These are phyloP conservation scores for Emmonsia crescens DNA, from an alignment of 2,329 filamentous ascomycete species.

Conservation along the genomic window DNA sequence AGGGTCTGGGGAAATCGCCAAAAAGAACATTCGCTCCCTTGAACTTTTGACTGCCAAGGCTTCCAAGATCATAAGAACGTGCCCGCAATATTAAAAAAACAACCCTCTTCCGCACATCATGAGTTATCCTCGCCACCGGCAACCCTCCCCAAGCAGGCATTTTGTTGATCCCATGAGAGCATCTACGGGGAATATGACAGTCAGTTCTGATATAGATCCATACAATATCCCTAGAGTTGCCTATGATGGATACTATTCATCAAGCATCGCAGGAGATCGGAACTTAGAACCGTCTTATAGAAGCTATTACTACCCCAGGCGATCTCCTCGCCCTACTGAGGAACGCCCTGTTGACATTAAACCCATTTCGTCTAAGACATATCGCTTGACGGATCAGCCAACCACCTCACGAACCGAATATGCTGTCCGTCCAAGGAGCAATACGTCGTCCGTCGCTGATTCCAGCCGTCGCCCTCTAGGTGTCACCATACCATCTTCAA, in stretches of 20 bases:
- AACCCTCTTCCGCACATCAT: conserved; percentile 12
- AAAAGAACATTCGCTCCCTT: background rate
- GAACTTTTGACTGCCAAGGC: background rate
- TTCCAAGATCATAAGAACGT: background rate
- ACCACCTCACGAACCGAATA: conserved; percentile 29
- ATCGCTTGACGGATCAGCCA: conserved; percentile 22
- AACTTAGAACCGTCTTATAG: conserved; percentile 12
- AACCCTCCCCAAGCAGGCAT: conserved; percentile 25
- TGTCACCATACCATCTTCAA: conserved; percentile 20
- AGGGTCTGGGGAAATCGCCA: background rate
- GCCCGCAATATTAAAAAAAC: background rate
- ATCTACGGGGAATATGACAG: conserved; percentile 31
- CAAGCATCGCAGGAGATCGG: conserved; percentile 16
- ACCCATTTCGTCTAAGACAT: conserved; percentile 23
- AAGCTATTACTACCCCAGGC: conserved; percentile 4
- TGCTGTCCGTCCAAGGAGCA: conserved; percentile 28
- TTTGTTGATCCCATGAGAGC: conserved; percentile 29
- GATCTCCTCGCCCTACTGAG: conserved; percentile 15
- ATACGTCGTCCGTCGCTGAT: conserved; percentile 23
- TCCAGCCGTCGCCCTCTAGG: conserved; percentile 18
- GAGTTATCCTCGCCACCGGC: conserved; percentile 24
- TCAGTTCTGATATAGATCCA: conserved; percentile 25
- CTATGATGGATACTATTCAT: conserved; percentile 23
- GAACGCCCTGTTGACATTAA: conserved; percentile 24
- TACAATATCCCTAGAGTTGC: conserved; percentile 21